Base-by-base conservation (phyloP, 257 asterid species). In the Nicotiana noctiflora region DNA sequence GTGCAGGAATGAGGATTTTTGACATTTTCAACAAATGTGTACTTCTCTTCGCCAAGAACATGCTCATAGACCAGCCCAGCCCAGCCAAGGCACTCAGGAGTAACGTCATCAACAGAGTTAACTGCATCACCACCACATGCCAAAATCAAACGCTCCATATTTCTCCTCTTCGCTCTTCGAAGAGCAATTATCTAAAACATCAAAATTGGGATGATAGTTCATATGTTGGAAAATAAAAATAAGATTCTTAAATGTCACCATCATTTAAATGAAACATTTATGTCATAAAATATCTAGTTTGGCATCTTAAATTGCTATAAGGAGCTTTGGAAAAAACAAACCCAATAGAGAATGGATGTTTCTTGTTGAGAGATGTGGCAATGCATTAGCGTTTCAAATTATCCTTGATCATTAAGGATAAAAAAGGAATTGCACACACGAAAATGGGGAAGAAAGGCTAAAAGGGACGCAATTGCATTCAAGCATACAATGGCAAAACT, bases 111-210 rank as follows among this genome's bases (percentile, higher is more conserved):
- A 75, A 96, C 99, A 55, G 99, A 96, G 85, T 96, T 92, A 78
- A 96, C 95, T 66, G 98, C 97, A 66, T 96, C 99, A 74, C 99
- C 99, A 44, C 99, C 99, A 85, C 99, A 96, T 80, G 99, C 98
- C 92, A 96, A 89, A 85, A 96, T 88, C 88, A 96, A 85, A 40
- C 99, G 90, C 84, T 96, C 98, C 99, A 96, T 96, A 76, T 96
- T 96, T 83, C 99, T 91, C 86, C 97, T 91, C 85, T 96, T 96
- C 0, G 99, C 99, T 87, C 99, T 92, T 88, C 99, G 89, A 79
- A 95, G 90, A 75, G 97, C 99, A 88, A 95, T 86, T 83, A 95
- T 93, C 99, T 94, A 79, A 27, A 29, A 59, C 7, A 46, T 34
- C 9, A 63, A 63, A 79, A 72, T 23, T 10, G 4, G 14, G 21